A percentile compares a stretch with the other conserved stretches of the same genome.
Conservation (phyloP, 805 yeast genomes). For the Kodamaea neixiangensis region DNA sequence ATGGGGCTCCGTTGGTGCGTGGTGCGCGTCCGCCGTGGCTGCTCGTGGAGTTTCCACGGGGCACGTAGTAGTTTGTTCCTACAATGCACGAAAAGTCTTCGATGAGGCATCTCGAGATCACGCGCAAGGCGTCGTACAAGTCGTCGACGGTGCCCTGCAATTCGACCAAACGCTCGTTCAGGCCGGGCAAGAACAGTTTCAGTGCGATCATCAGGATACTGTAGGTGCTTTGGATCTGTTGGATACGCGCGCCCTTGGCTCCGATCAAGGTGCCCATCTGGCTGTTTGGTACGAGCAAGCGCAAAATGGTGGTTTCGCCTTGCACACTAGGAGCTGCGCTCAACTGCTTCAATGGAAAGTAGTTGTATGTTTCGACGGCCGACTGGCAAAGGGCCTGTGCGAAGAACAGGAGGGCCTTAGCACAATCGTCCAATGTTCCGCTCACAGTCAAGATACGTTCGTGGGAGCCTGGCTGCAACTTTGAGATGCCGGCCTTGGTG, state of each 20-base stretch:
- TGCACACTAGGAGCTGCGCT: constrained; percentile 52
- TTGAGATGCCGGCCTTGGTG: constrained; percentile 86
- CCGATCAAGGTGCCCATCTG: constrained; percentile 92
- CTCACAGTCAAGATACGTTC: constrained; percentile 81
- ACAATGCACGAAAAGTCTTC: constrained; percentile 72
- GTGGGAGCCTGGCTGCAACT: constrained; percentile 73
- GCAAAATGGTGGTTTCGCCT: constrained; percentile 55
- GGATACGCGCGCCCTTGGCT: constrained; percentile 76
- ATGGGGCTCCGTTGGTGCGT: constrained; percentile 2
- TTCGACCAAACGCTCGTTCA: constrained; percentile 85
- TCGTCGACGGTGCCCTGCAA: constrained; percentile 75
- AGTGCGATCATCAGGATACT: constrained; percentile 84
- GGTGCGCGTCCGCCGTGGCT: neutral
- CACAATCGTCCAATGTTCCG: constrained; percentile 69
- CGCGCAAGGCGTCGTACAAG: constrained; percentile 56
- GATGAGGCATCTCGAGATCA: constrained; percentile 68
- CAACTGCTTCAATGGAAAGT: constrained; percentile 61
- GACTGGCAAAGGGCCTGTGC: constrained; percentile 62
- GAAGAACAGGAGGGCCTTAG: constrained; percentile 69
- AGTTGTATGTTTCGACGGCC: constrained; percentile 44
- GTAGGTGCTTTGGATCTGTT: constrained; percentile 68
- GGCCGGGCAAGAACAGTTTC: constrained; percentile 75
- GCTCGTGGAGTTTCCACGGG: constrained; percentile 24
- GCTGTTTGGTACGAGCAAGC: constrained; percentile 76
- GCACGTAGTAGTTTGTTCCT: constrained; percentile 65